Conservation (phyloP, 306 rosid species). For the Astragalus membranaceus region DNA sequence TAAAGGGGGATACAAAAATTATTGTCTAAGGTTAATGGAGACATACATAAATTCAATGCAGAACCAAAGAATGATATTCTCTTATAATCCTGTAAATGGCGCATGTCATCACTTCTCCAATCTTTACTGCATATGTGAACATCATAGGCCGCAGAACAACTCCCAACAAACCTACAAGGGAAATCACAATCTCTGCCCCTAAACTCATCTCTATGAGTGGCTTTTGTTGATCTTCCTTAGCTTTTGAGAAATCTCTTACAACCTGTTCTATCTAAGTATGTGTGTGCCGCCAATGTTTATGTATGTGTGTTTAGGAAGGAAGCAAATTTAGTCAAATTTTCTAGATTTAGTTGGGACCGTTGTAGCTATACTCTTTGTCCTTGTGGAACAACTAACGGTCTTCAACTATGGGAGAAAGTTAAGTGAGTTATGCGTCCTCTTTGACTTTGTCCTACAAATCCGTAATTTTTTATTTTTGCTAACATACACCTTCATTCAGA, state of each 20-base stretch:
- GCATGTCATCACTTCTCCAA: slow-evolving; percentile 5
- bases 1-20: background rate
- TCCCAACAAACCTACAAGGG: slow-evolving; percentile 37
- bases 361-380: background rate
- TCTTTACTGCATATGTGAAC: slow-evolving; percentile 23
- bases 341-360: background rate
- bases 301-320: background rate
- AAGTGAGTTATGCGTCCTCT: background rate
- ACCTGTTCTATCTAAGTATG: background rate
- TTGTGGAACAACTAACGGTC: background rate
- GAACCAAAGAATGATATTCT: slow-evolving; percentile 7
- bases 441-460: background rate
- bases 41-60: background rate
- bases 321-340: background rate
- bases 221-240: too few species aligned
- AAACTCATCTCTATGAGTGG: slow-evolving; percentile 14
- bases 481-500: too few species aligned
- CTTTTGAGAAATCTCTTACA: background rate
- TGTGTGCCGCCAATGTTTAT: background rate
- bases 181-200: slow-evolving; percentile 23
- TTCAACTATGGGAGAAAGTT: background rate
- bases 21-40: background rate
- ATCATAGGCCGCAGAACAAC: slow-evolving; percentile 30
- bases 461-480: too few species aligned
- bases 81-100: background rate